Evolutionary conservation across 495 filamentous ascomycete species (phyloP).

Genomic region (Xylaria sp.): DNA sequence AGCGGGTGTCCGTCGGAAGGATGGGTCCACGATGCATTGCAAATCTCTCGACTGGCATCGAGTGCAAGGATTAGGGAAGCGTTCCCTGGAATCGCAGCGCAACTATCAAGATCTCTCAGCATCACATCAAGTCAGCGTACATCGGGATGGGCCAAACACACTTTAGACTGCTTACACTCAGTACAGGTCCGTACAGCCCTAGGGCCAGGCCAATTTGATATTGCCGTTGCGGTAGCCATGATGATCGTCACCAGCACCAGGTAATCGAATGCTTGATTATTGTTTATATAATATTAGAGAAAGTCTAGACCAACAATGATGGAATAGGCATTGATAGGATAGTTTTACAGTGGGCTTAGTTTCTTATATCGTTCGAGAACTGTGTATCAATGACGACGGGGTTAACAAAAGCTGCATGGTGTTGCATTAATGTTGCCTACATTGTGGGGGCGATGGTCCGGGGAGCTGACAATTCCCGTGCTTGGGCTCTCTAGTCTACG

Average conservation of each 20-base stretch:
- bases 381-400: background rate
- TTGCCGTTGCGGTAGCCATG: constrained; percentile 2
- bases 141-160: constrained; percentile 25
- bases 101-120: constrained; percentile 28
- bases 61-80: constrained; percentile 42
- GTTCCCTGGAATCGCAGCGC: constrained; percentile 42
- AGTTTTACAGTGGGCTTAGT: background rate
- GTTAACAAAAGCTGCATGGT: background rate
- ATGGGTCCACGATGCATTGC: constrained; percentile 39
- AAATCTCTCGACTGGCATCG: constrained; percentile 39
- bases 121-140: background rate
- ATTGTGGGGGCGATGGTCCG: background rate
- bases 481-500: background rate
- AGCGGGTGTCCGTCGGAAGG: constrained; percentile 41
- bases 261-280: background rate
- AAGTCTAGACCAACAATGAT: background rate
- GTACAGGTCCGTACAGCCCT: constrained; percentile 36
- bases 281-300: background rate
- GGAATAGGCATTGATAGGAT: background rate
- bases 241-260: background rate
- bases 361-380: background rate
- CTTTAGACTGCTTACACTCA: constrained; percentile 45
- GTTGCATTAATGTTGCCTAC: constrained; percentile 8
- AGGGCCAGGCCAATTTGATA: constrained; percentile 17
- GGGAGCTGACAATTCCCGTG: background rate